Conservation (phyloP, 129 eudicot species). For the Lonicera japonica region DNA sequence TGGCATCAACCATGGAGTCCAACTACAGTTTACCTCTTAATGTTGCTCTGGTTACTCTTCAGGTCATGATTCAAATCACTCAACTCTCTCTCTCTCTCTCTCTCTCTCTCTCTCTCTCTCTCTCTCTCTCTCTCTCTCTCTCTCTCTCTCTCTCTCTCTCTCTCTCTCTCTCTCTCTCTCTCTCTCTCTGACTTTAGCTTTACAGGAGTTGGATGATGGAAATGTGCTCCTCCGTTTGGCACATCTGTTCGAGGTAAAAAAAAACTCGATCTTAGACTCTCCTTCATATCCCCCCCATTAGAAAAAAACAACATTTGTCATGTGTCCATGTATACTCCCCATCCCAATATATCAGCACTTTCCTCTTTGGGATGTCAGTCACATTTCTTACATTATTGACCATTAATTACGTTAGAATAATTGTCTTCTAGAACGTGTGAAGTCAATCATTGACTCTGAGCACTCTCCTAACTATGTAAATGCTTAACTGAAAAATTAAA, state of each 20-base stretch:
- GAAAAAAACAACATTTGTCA: too few species aligned
- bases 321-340: too few species aligned
- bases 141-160: not conserved
- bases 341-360: too few species aligned
- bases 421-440: too few species aligned
- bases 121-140: too few species aligned
- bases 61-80: slow-evolving; percentile 35
- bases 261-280: slow-evolving; percentile 4
- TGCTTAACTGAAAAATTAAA: too few species aligned
- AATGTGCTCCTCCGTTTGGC: slow-evolving; percentile 81
- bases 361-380: too few species aligned
- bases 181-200: slow-evolving; percentile 14
- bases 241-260: slow-evolving; percentile 72
- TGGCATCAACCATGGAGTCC: slow-evolving; percentile 51
- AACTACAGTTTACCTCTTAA: slow-evolving; percentile 72
- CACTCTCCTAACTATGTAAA: too few species aligned
- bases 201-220: slow-evolving; percentile 72
- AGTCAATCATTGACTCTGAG: too few species aligned
- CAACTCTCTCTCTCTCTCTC: not conserved
- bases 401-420: too few species aligned
- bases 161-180: not conserved
- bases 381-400: too few species aligned
- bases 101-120: slow-evolving; percentile 7
- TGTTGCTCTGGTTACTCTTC: slow-evolving; percentile 80
- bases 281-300: not conserved